Base-by-base conservation (phyloP, 345 rosid genomes). In the Hypericum perforatum region DNA sequence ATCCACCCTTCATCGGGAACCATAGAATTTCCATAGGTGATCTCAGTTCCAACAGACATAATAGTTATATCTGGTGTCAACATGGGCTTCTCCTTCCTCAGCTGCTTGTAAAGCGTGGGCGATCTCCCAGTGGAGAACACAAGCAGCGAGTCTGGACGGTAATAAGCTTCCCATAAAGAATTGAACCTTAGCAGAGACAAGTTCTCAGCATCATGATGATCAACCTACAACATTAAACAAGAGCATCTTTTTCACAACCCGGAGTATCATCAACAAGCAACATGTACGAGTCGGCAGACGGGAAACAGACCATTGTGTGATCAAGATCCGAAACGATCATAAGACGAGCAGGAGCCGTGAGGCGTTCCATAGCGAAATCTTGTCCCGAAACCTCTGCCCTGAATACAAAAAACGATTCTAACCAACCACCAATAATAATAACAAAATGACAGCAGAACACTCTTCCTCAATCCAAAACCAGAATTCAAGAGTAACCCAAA, bases 11-110 rank as follows among this genome's bases (percentile, higher is more conserved):
- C 74, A 74, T 92, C 98, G 4, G 89, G 98, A 43, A 75, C 77
- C 97, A 92, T 80, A 13, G 79, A 63, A 63, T 63, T 72, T 39
- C 98, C 98, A 70, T 80, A 89, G 0, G 98, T 92, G 64, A 92
- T 92, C 82, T 92, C 98, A 9, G 97, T 92, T 57, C 98, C 98
- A 55, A 92, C 98, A 45, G 98, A 92, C 97, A 85, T 83, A 56
- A 92, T 88, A 29, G 95, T 80, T 46, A 92, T 79, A 61, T 92
- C 98, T 6, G 98, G 98, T 16, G 95, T 88, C 64, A 92, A 49
- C 82, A 92, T 76, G 63, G 98, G 96, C 49, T 80, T 91, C 74
- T 87, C 84, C 40, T 81, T 80, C 75, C 89, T 81, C 43, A 91
- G 62, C 67, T 78, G 54, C 45, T 79, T 81, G 73, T 85, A 85